A percentile compares a stretch with the other conserved stretches of the same genome.
Conservation (phyloP, 2,329 filamentous ascomycete species). For the Apiospora kogelbergensis region DNA sequence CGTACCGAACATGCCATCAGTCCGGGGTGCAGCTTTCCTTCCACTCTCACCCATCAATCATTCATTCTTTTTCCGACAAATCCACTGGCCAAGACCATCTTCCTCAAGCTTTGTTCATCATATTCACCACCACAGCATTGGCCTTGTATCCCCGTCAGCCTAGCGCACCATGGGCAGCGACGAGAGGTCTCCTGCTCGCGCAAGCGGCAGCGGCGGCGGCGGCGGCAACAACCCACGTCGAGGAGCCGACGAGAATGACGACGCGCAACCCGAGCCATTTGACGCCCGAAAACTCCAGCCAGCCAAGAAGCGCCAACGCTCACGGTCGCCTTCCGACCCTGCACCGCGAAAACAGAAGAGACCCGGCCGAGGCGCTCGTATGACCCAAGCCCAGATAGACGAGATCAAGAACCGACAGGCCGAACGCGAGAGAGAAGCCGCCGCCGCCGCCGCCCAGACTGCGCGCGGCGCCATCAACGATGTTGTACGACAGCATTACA, state of each 20-base stretch:
- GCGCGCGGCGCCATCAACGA: conserved; percentile 63
- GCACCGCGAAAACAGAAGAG: conserved; percentile 66
- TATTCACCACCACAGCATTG: not conserved
- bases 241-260: conserved; percentile 30
- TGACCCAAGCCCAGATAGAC: conserved; percentile 66
- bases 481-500: conserved; percentile 92
- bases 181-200: conserved; percentile 6
- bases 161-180: conserved; percentile 33
- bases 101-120: not conserved
- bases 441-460: conserved; percentile 36
- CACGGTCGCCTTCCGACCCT: conserved; percentile 43
- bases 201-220: conserved; percentile 15
- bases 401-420: conserved; percentile 64
- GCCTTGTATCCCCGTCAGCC: not conserved
- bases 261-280: conserved; percentile 58
- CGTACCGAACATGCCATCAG: not conserved
- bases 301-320: conserved; percentile 58
- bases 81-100: not conserved
- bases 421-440: conserved; percentile 42
- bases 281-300: conserved; percentile 58
- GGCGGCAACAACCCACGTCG: conserved; percentile 30
- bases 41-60: not conserved
- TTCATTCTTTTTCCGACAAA: not conserved
- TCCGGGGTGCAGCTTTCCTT: conserved; percentile 5
- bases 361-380: conserved; percentile 64